Evolutionary conservation across 352 stramenopile genomes (phyloP).

Genomic region (Phytophthora citricola): DNA sequence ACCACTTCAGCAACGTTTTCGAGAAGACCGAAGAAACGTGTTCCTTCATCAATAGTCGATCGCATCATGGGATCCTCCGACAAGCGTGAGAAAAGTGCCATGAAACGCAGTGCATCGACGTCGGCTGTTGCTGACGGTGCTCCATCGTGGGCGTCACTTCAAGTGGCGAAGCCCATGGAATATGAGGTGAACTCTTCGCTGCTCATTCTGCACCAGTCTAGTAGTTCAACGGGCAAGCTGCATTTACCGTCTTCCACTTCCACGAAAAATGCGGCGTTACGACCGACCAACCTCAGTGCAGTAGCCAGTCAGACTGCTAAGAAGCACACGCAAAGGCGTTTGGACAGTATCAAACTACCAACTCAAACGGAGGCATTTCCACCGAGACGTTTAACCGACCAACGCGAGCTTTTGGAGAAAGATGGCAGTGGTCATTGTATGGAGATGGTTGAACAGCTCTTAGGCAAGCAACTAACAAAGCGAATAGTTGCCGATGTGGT

Average conservation of each 20-base stretch:
- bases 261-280: constrained; percentile 17
- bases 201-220: constrained; percentile 58
- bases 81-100: constrained; percentile 15
- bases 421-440: constrained; percentile 19
- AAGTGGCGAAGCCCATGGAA: constrained; percentile 53
- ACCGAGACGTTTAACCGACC: constrained; percentile 12
- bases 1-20: neutral
- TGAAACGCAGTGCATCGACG: constrained; percentile 38
- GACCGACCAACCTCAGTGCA: constrained; percentile 36
- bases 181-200: constrained; percentile 71
- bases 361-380: constrained; percentile 51
- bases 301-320: constrained; percentile 44
- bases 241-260: constrained; percentile 30
- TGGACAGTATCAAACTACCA: constrained; percentile 63
- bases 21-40: constrained; percentile 19
- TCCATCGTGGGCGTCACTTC: constrained; percentile 58
- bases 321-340: constrained; percentile 58
- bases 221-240: constrained; percentile 31
- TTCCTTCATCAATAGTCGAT: constrained; percentile 21
- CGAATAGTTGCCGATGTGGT: constrained; percentile 43
- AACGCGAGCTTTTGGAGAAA: constrained; percentile 27
- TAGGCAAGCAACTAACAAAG: constrained; percentile 33
- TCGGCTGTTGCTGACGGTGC: constrained; percentile 25
- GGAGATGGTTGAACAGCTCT: constrained; percentile 33
- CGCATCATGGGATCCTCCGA: constrained; percentile 28